Base-by-base conservation (phyloP, 2,329 filamentous ascomycete species). In the Neonectria punicea region DNA sequence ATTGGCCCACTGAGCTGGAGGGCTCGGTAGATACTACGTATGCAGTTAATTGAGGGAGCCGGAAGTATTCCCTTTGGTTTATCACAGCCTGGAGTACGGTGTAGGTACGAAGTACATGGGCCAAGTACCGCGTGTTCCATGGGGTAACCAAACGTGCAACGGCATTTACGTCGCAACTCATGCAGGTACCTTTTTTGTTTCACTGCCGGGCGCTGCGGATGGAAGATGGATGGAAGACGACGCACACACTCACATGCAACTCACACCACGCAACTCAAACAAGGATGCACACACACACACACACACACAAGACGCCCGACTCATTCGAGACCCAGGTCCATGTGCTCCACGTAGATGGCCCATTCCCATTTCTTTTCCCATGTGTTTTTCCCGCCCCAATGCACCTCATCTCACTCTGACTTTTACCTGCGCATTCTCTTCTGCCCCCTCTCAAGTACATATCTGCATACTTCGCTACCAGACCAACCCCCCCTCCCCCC, bases 101-200 rank as follows among this genome's bases (percentile, higher is more conserved):
- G 25, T 25, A 25, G 25, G 25, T 39, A 39, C 36, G 14, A 16
- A 8, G 36, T 39, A 39, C 36, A n/a, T n/a, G 14, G 36, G 14
- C 36, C 36, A 16, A 16, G 36, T 47, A 58, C 59, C 34, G 36
- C 36, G 20, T n/a, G 28, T 49, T 22, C 22, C 22, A 22, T 36
- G 55, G 39, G 53, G 53, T 51, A 55, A 50, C 39, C 46, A 62
- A 51, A 46, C 49, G 53, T 28, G 39, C 30, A 63, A 54, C 43
- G 55, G 61, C 54, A 63, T 58, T 53, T 58, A 58, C 49, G 60
- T 58, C 34, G 60, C 54, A 56, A 58, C 60, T 63, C 61, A 63
- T 58, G 61, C 61, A 63, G 61, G 61, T 63, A 63, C 61, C 61
- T 58, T 43, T 32, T 47, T 58, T 49, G 61, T 56, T 51, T 50